These are phyloP conservation scores for Amylocarpus encephaloides DNA, from an alignment of 2,329 filamentous ascomycete genomes.

Conservation along the genomic window DNA sequence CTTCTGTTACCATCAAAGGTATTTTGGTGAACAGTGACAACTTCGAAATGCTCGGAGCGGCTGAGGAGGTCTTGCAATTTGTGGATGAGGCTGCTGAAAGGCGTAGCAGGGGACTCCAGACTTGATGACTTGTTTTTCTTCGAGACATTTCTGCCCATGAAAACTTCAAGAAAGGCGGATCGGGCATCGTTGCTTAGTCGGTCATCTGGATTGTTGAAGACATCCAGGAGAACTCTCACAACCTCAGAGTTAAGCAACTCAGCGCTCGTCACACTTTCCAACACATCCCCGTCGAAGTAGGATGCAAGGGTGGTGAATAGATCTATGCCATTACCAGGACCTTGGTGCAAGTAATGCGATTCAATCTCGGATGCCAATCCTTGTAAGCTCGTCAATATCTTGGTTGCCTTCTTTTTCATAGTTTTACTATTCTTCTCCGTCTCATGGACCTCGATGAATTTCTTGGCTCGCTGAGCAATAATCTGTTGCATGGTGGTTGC, in stretches of 20 bases:
- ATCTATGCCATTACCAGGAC: slow-evolving; percentile 49
- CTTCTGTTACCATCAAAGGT: slow-evolving; percentile 83
- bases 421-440: slow-evolving; percentile 62
- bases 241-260: slow-evolving; percentile 88
- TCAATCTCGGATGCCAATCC: slow-evolving; percentile 66
- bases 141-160: slow-evolving; percentile 72
- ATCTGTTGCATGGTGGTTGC: slow-evolving; percentile 58
- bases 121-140: slow-evolving; percentile 56
- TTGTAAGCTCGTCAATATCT: slow-evolving; percentile 69
- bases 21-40: slow-evolving; percentile 90
- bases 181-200: slow-evolving; percentile 60
- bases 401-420: slow-evolving; percentile 71
- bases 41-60: slow-evolving; percentile 95
- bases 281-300: slow-evolving; percentile 81
- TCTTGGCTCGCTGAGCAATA: slow-evolving; percentile 71
- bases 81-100: slow-evolving; percentile 84
- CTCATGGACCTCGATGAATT: slow-evolving; percentile 79
- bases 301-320: slow-evolving; percentile 71
- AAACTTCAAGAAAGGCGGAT: slow-evolving; percentile 80
- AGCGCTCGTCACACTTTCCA: slow-evolving; percentile 92
- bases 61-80: slow-evolving; percentile 95
- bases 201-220: slow-evolving; percentile 69
- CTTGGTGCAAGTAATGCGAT: slow-evolving; percentile 57
- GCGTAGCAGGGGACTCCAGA: slow-evolving; percentile 65
- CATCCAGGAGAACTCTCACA: slow-evolving; percentile 73